These are phyloP conservation scores for Oryza glaberrima DNA, from an alignment of 176 grass and related monocot genomes.

Conservation along the genomic window DNA sequence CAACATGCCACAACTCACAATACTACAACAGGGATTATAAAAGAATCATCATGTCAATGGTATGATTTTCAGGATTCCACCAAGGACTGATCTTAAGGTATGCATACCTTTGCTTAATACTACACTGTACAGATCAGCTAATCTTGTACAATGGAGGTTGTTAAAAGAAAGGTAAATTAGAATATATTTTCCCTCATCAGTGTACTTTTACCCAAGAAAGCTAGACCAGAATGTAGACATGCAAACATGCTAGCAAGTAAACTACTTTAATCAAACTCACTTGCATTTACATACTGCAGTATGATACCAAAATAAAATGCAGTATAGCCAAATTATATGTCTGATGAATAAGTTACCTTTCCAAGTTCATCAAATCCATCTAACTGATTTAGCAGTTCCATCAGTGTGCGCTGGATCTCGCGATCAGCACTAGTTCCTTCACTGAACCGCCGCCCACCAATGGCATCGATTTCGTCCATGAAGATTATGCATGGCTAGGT, in stretches of 20 bases:
- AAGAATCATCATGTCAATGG: not conserved
- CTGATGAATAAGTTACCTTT: constrained; percentile 58
- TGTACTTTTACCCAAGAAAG: constrained; percentile 24
- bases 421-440: constrained; percentile 98
- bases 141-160: not conserved
- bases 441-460: constrained; percentile 96
- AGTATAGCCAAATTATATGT: constrained; percentile 7
- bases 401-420: constrained; percentile 95
- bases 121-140: not conserved
- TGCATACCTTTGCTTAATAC: not conserved
- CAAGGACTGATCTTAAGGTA: not conserved
- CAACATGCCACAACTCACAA: not conserved
- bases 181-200: not conserved
- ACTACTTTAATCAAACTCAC: constrained; percentile 2
- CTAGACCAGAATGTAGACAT: not conserved
- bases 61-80: not conserved
- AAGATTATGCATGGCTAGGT: constrained; percentile 98
- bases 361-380: constrained; percentile 98
- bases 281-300: not conserved
- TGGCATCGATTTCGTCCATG: constrained; percentile 99
- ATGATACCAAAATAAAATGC: not conserved
- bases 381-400: constrained; percentile 97
- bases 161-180: constrained; percentile 17
- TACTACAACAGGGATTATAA: constrained; percentile 1
- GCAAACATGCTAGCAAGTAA: constrained; percentile 5